phyloP scores from a whole-genome alignment of 768 basidiomycete genomes.

The Chiua virens region DNA sequence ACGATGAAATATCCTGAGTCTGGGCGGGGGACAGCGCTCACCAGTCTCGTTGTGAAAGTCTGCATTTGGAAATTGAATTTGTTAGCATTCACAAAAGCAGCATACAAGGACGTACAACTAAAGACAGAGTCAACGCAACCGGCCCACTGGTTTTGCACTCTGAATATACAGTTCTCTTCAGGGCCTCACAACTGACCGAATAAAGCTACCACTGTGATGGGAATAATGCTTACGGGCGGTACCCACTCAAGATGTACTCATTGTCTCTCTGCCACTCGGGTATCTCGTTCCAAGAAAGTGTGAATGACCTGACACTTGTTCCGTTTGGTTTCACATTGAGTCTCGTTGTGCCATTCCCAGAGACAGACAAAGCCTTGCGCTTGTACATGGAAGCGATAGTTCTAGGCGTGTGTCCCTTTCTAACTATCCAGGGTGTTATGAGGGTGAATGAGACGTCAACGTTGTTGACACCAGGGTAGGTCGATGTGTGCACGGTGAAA shows the following conservation, averaged over 20 bases:
- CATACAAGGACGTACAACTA: slow-evolving; percentile 51
- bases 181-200: background rate
- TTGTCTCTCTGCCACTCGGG: slow-evolving; percentile 74
- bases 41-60: slow-evolving; percentile 82
- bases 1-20: background rate
- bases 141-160: slow-evolving; percentile 59
- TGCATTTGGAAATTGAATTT: slow-evolving; percentile 30
- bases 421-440: slow-evolving; percentile 3
- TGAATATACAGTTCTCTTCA: slow-evolving; percentile 27
- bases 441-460: background rate
- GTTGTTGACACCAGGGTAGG: background rate
- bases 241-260: slow-evolving; percentile 68
- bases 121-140: slow-evolving; percentile 65
- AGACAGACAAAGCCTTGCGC: slow-evolving; percentile 6
- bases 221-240: slow-evolving; percentile 53
- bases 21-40: slow-evolving; percentile 25
- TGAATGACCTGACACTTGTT: slow-evolving; percentile 13
- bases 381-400: slow-evolving; percentile 11
- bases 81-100: slow-evolving; percentile 13
- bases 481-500: background rate
- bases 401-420: background rate
- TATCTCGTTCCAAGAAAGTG: slow-evolving; percentile 56
- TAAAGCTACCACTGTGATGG: slow-evolving; percentile 2
- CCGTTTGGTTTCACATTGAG: background rate
- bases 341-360: slow-evolving; percentile 8